These are phyloP conservation scores for Plasmodium vivax DNA, from an alignment of 169 alveolate genomes.

Conservation along the genomic window DNA sequence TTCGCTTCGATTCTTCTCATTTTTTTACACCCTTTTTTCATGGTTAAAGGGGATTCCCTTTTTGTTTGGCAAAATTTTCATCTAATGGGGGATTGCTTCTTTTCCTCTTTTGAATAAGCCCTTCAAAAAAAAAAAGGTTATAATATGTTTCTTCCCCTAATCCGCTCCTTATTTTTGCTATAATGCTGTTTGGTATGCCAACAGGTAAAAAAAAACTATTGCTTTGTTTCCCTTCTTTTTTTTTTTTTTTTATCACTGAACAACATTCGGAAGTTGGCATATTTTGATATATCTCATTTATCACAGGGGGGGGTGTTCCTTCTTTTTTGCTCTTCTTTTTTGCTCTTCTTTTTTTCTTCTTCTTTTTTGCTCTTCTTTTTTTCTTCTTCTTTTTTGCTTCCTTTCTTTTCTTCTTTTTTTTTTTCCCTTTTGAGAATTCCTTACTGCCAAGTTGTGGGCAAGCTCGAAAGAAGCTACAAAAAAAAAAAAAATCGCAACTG, in stretches of 20 bases:
- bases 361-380: neutral
- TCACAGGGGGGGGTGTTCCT: neutral
- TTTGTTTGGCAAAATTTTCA: slow-evolving; percentile 7
- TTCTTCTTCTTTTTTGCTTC: neutral
- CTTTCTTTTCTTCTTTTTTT: neutral
- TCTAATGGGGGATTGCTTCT: neutral
- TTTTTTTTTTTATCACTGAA: neutral
- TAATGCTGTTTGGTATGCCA: neutral
- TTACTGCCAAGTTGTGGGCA: neutral
- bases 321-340: neutral
- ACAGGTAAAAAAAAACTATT: neutral
- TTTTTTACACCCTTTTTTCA: slow-evolving; percentile 25
- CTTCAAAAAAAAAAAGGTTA: neutral
- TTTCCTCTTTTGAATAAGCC: neutral
- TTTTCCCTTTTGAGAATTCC: neutral
- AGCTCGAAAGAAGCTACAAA: neutral
- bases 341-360: neutral
- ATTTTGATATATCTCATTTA: neutral
- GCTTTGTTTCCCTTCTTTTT: neutral
- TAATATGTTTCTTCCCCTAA: neutral
- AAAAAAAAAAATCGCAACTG: neutral
- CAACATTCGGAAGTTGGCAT: neutral
- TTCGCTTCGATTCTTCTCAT: slow-evolving; percentile 4
- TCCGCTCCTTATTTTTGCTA: neutral
- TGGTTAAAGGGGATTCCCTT: slow-evolving; percentile 12